A percentile compares a stretch with the other conserved stretches of the same genome.
Conservation (phyloP, 2,329 filamentous ascomycete genomes). For the Fusarium coffeatum region DNA sequence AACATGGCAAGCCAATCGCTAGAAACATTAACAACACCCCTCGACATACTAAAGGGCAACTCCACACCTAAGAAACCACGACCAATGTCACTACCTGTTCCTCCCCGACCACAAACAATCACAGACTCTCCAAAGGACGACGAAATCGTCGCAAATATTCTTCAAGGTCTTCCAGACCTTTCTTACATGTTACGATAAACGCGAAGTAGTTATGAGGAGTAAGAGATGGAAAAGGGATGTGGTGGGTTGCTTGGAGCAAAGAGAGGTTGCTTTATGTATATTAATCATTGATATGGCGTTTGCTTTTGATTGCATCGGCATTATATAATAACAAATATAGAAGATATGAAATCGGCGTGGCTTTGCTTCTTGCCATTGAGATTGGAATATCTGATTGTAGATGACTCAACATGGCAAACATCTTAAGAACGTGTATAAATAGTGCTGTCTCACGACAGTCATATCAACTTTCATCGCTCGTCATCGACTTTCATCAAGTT, state of each 20-base stretch:
- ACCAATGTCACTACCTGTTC: slow-evolving; percentile 10
- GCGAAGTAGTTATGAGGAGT: slow-evolving; percentile 22
- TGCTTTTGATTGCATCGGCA: slow-evolving; percentile 11
- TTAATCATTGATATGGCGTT: slow-evolving; percentile 38
- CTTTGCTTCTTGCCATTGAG: background rate
- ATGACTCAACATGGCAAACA: background rate
- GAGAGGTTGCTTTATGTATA: slow-evolving; percentile 20
- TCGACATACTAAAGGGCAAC: slow-evolving; percentile 4
- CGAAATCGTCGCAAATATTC: slow-evolving; percentile 50
- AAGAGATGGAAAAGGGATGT: slow-evolving; percentile 11
- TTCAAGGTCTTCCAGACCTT: slow-evolving; percentile 56
- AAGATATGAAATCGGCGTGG: background rate
- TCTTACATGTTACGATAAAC: slow-evolving; percentile 59
- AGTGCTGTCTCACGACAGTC: background rate
- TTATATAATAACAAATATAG: slow-evolving; percentile 9
- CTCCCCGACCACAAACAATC: slow-evolving; percentile 12
- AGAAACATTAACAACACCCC: slow-evolving; percentile 9
- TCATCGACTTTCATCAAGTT: background rate
- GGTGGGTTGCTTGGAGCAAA: background rate
- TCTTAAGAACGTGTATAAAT: background rate
- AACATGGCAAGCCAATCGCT: slow-evolving; percentile 6
- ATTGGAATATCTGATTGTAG: background rate
- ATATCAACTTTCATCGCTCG: background rate
- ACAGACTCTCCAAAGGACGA: slow-evolving; percentile 45
- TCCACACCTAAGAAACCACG: background rate